Evolutionary conservation across 331 rosid species (phyloP), one percentile per base, ranked within the genome.

Genomic region (Cydonia oblonga): DNA sequence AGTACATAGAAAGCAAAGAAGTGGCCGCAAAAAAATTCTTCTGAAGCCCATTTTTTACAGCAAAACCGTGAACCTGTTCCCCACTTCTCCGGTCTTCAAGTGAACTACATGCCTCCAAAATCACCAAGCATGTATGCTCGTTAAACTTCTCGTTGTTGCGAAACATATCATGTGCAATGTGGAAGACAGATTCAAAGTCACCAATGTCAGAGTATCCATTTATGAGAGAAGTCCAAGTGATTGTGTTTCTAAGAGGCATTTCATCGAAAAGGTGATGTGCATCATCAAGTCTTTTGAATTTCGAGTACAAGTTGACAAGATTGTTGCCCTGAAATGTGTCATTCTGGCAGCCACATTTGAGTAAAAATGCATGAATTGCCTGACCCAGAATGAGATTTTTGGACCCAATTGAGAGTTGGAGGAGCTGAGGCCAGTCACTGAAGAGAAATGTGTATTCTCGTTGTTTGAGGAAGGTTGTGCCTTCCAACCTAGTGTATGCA

Each of bases 181-280:
- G 19, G 14, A 81, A 81, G 70, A 86, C 80, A 54, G 71, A 77
- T 49, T 38, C 76, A 62, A 70, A 40, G 46, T 82, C 78, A 42
- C 79, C 80, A 10, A 32, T 75, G 70, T 64, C 74, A 65, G 73
- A 80, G 63, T 81, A 81, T 51, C 88, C 88, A 64, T 81, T 84
- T 78, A 86, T 84, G 35, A 81, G 78, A 78, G 88, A 75, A 69
- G 86, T 86, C 86, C 86, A 86, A 40, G 86, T 83, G 68, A 84
- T 74, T 14, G 49, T 84, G 76, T 67, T 84, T 74, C 78, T 84
- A 14, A 69, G 76, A 77, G 38, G 76, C 83, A 86, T 84, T 84
- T 74, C 82, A 69, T 86, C 85, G 14, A 86, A 86, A 30, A 84
- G 33, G 77, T 4, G 44, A 19, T 72, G 86, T 40, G 84, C 88